A percentile compares a stretch with the other conserved stretches of the same genome.
Evolutionary conservation across 495 filamentous ascomycete genomes (phyloP).

Genomic region (Neurospora africana): DNA sequence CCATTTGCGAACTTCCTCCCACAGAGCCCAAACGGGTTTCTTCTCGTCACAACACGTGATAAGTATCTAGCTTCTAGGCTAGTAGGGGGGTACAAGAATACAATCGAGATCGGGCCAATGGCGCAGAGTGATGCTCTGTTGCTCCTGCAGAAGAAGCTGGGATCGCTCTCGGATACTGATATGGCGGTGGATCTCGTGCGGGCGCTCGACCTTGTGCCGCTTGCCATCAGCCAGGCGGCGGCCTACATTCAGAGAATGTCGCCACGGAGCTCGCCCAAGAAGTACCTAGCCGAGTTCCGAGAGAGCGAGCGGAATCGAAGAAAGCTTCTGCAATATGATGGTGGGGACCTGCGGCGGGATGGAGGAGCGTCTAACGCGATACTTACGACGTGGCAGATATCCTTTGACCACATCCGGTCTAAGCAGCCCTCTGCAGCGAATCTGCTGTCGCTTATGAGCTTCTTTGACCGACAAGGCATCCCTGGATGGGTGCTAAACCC

Average conservation of each 20-base stretch:
- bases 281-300: slow-evolving; percentile 30
- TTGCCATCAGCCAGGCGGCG: slow-evolving; percentile 41
- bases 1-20: too few relatives aligned
- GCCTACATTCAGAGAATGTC: slow-evolving; percentile 29
- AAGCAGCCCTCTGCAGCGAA: slow-evolving; percentile 19
- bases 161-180: slow-evolving; percentile 6
- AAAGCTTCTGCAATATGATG: slow-evolving; percentile 23
- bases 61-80: slow-evolving; percentile 17
- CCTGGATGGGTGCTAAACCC: too few relatives aligned
- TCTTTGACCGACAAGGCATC: slow-evolving; percentile 35
- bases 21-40: slow-evolving; percentile 1
- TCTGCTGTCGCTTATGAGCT: slow-evolving; percentile 32
- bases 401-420: slow-evolving; percentile 17
- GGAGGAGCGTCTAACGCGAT: neutral
- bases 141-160: slow-evolving; percentile 24
- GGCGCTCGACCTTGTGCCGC: slow-evolving; percentile 36
- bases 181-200: slow-evolving; percentile 17
- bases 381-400: slow-evolving; percentile 25
- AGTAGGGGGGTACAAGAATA: slow-evolving; percentile 5
- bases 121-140: slow-evolving; percentile 5
- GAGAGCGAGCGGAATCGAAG: slow-evolving; percentile 22
- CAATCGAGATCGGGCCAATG: slow-evolving; percentile 4
- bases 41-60: slow-evolving; percentile 26
- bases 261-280: slow-evolving; percentile 15
- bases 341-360: slow-evolving; percentile 21